These are phyloP conservation scores for Vitis hybrid DNA, from an alignment of 177 flowering plant genomes.

Conservation along the genomic window DNA sequence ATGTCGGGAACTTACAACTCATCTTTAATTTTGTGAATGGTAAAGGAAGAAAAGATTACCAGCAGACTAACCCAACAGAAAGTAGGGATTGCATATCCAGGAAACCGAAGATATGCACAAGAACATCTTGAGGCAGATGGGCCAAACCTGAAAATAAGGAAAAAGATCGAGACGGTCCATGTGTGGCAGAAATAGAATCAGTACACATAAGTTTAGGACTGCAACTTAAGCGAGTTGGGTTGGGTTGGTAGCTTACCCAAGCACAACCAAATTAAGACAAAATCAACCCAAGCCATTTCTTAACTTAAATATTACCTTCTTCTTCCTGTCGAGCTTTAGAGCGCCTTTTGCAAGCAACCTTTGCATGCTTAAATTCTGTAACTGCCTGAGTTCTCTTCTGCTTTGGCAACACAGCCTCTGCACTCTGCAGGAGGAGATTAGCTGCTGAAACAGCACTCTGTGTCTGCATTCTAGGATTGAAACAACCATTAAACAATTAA, in stretches of 20 bases:
- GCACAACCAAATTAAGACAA: too few species aligned
- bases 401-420: conserved; percentile 72
- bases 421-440: conserved; percentile 59
- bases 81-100: conserved; percentile 70
- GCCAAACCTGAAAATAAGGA: conserved; percentile 39
- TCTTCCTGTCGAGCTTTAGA: conserved; percentile 38
- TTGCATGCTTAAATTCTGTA: conserved; percentile 73
- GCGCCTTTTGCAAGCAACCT: conserved; percentile 66
- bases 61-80: conserved; percentile 57
- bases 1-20: too few species aligned
- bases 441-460: conserved; percentile 59
- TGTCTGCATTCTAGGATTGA: conserved; percentile 51
- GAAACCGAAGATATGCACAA: conserved; percentile 69
- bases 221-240: background rate
- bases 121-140: conserved; percentile 73
- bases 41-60: conserved; percentile 41
- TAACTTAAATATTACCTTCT: conserved; percentile 30
- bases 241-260: too few species aligned
- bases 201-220: background rate
- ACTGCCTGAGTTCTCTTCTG: conserved; percentile 64
- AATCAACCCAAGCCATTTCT: background rate
- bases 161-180: background rate
- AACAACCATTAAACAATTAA: conserved; percentile 2
- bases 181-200: background rate
- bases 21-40: background rate